Evolutionary conservation across 768 basidiomycete species (phyloP).

Genomic region (Collybia sordida): DNA sequence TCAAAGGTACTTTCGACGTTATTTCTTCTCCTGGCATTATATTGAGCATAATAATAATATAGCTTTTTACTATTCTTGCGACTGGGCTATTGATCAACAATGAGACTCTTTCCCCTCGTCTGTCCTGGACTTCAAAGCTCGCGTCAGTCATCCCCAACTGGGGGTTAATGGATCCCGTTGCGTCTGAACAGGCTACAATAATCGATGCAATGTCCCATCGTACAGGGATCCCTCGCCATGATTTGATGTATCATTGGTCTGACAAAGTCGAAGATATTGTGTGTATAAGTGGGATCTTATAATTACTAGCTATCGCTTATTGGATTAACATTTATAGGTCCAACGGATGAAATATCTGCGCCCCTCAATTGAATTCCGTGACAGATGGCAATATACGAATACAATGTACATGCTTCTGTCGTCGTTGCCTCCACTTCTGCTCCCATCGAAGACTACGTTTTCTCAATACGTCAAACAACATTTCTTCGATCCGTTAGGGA

Average conservation of each 20-base stretch:
- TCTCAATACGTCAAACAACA: slow-evolving; percentile 24
- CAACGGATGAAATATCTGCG: slow-evolving; percentile 14
- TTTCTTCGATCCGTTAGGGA: slow-evolving; percentile 24
- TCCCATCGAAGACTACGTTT: slow-evolving; percentile 13
- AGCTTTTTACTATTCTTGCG: slow-evolving; percentile 23
- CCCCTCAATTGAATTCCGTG: slow-evolving; percentile 24
- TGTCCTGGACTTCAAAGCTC: slow-evolving; percentile 25
- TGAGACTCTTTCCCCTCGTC: slow-evolving; percentile 19
- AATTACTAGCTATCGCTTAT: neutral
- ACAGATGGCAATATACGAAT: slow-evolving; percentile 25
- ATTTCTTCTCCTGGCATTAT: neutral
- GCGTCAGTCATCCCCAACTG: slow-evolving; percentile 19
- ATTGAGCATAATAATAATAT: neutral
- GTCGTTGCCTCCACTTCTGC: slow-evolving; percentile 17
- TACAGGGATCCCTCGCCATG: slow-evolving; percentile 24
- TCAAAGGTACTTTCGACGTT: neutral
- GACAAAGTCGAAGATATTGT: slow-evolving; percentile 4
- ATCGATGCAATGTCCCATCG: slow-evolving; percentile 26
- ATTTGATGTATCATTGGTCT: slow-evolving; percentile 11
- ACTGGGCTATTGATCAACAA: slow-evolving; percentile 24
- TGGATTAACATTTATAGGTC: slow-evolving; percentile 7
- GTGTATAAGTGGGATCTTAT: neutral
- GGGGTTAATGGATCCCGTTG: slow-evolving; percentile 21
- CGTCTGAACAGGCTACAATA: slow-evolving; percentile 19
- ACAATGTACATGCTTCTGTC: slow-evolving; percentile 24